Conservation (phyloP, 2,329 filamentous ascomycete genomes). For the Hyphodiscus sp. region DNA sequence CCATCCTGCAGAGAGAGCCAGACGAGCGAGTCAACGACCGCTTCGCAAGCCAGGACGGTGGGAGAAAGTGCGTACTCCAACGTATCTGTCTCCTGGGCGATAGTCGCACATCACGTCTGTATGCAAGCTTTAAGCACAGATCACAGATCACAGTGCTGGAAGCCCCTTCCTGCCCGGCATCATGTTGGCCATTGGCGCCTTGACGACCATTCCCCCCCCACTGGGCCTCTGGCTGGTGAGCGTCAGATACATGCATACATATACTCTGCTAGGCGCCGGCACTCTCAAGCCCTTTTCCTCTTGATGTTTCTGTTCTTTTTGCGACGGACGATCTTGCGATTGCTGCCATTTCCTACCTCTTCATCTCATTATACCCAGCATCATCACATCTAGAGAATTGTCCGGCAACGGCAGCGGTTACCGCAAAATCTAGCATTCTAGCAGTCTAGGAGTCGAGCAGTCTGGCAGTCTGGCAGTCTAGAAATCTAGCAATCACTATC, state of each 20-base stretch:
- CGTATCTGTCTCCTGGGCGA: too few species aligned
- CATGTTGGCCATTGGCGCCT: constrained; percentile 24
- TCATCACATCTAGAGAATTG: constrained; percentile 19
- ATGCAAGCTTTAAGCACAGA: constrained; percentile 26
- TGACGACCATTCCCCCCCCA: constrained; percentile 7
- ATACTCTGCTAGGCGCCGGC: constrained; percentile 28
- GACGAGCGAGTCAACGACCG: constrained; percentile 8
- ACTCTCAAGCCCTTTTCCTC: constrained; percentile 16
- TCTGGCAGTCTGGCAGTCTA: too few species aligned
- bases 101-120: constrained; percentile 19
- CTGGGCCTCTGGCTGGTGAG: not conserved
- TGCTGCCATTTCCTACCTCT: constrained; percentile 18
- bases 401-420: constrained; percentile 30
- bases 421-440: constrained; percentile 24
- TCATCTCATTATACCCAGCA: constrained; percentile 11
- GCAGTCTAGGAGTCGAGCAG: too few species aligned
- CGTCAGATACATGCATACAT: constrained; percentile 27
- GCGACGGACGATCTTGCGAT: constrained; percentile 17
- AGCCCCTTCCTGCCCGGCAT: constrained; percentile 17
- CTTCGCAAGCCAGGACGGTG: constrained; percentile 19
- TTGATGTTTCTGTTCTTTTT: constrained; percentile 25
- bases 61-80: constrained; percentile 11
- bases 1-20: constrained; percentile 7
- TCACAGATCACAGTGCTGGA: constrained; percentile 26
- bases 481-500: constrained; percentile 19